These are phyloP conservation scores for Mycena crocata DNA, from an alignment of 768 basidiomycete genomes.

Conservation along the genomic window DNA sequence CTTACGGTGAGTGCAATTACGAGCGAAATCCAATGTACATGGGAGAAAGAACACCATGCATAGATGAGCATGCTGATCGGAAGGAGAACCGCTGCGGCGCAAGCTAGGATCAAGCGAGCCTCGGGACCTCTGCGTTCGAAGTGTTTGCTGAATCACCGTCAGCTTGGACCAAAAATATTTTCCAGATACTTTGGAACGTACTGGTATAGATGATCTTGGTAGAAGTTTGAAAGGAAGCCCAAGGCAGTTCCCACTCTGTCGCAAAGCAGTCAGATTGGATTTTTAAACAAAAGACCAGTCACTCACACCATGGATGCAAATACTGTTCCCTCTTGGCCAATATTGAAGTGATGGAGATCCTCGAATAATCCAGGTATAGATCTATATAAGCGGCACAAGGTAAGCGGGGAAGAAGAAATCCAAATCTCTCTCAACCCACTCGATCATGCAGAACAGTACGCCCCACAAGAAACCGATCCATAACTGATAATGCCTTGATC, in stretches of 20 bases:
- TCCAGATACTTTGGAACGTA: conserved; percentile 36
- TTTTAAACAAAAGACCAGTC: neutral
- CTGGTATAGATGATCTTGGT: conserved; percentile 61
- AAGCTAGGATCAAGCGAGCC: conserved; percentile 65
- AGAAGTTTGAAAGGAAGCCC: conserved; percentile 56
- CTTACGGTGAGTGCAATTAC: conserved; percentile 60
- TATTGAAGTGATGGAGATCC: conserved; percentile 61
- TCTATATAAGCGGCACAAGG: conserved; percentile 45
- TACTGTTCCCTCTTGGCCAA: conserved; percentile 61
- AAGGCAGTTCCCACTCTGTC: conserved; percentile 57
- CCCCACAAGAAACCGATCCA: conserved; percentile 86
- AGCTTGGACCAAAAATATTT: neutral
- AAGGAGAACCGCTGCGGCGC: conserved; percentile 58
- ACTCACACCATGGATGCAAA: conserved; percentile 60
- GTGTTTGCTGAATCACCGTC: conserved; percentile 37
- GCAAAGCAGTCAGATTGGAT: neutral
- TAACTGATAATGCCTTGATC: conserved; percentile 54
- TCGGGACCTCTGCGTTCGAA: conserved; percentile 50
- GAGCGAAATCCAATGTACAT: conserved; percentile 68
- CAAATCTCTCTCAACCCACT: too few relatives aligned
- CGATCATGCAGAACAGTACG: conserved; percentile 74
- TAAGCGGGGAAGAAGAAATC: conserved; percentile 38
- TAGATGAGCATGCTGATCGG: conserved; percentile 74
- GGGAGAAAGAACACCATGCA: conserved; percentile 67
- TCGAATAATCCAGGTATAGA: conserved; percentile 63